These are phyloP conservation scores for Acacia confusa DNA, from an alignment of 306 rosid genomes.

Conservation along the genomic window DNA sequence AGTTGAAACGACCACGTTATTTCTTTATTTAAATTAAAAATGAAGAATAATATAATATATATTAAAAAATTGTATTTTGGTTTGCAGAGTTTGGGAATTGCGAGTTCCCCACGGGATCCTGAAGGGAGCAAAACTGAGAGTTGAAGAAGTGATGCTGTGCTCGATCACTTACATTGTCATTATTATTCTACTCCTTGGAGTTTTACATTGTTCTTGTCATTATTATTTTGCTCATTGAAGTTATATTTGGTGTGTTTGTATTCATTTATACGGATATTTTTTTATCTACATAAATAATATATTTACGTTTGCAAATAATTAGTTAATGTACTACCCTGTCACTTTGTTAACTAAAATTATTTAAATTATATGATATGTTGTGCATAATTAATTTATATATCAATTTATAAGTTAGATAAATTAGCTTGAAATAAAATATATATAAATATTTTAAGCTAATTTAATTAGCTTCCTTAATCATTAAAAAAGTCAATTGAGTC, in stretches of 20 bases:
- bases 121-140: background rate
- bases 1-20: background rate
- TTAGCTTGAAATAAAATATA: too few species aligned
- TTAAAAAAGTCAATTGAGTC: fast-evolving
- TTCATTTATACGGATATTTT: background rate
- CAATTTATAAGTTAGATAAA: too few species aligned
- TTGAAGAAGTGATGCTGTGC: background rate
- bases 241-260: background rate
- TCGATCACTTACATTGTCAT: too few species aligned
- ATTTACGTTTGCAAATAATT: background rate
- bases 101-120: slow-evolving; percentile 40
- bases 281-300: background rate
- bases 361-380: too few species aligned
- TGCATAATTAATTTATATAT: too few species aligned
- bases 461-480: too few species aligned
- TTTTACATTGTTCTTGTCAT: too few species aligned
- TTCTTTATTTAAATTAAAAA: background rate
- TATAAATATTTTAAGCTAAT: too few species aligned
- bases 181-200: too few species aligned
- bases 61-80: background rate
- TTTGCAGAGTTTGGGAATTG: slow-evolving; percentile 47
- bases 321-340: background rate
- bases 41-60: background rate
- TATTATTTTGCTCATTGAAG: background rate
- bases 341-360: too few species aligned